A percentile compares a stretch with the other conserved stretches of the same genome.
Conservation (phyloP, 768 basidiomycete genomes). For the Suillus sp. region DNA sequence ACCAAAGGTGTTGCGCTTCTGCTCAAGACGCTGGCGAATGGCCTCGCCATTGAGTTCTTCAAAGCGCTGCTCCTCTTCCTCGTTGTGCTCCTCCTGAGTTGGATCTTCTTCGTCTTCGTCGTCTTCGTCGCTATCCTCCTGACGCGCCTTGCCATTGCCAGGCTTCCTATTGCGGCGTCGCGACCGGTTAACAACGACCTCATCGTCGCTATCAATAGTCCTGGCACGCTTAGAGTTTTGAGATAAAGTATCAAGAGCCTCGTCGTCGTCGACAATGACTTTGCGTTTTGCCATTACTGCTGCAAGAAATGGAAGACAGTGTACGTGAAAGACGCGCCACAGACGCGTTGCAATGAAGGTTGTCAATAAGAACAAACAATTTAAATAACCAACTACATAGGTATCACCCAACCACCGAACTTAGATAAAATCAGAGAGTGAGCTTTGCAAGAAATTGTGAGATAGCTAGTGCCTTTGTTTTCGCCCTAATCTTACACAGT, state of each 20-base stretch:
- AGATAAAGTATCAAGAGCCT: conserved; percentile 29
- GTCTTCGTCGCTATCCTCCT: conserved; percentile 32
- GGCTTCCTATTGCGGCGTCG: conserved; percentile 30
- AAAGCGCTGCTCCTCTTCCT: conserved; percentile 65
- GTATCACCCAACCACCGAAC: too few relatives aligned
- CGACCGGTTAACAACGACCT: conserved; percentile 21
- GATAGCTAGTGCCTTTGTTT: too few relatives aligned
- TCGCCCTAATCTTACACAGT: too few relatives aligned
- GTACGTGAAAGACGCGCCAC: conserved; percentile 16
- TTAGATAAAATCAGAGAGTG: too few relatives aligned
- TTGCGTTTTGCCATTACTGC: conserved; percentile 58
- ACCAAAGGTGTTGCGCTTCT: conserved; percentile 41
- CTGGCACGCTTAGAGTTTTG: conserved; percentile 48
- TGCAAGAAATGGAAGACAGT: conserved; percentile 10
- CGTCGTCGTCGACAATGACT: conserved; percentile 42
- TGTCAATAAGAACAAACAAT: conserved; percentile 28
- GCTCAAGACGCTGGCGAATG: conserved; percentile 57
- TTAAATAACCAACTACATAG: too few relatives aligned
- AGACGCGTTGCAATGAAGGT: conserved; percentile 30
- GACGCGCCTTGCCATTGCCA: conserved; percentile 34
- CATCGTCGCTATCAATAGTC: conserved; percentile 42
- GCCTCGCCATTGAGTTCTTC: conserved; percentile 61
- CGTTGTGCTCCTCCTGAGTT: conserved; percentile 40
- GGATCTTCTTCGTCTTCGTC: conserved; percentile 37
- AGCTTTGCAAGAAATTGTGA: too few relatives aligned